Percentiles rank a stretch among this genome's conserved stretches.
phyloP scores from a whole-genome alignment of 2,329 filamentous ascomycete genomes.

The Trichoderma atroviride region DNA sequence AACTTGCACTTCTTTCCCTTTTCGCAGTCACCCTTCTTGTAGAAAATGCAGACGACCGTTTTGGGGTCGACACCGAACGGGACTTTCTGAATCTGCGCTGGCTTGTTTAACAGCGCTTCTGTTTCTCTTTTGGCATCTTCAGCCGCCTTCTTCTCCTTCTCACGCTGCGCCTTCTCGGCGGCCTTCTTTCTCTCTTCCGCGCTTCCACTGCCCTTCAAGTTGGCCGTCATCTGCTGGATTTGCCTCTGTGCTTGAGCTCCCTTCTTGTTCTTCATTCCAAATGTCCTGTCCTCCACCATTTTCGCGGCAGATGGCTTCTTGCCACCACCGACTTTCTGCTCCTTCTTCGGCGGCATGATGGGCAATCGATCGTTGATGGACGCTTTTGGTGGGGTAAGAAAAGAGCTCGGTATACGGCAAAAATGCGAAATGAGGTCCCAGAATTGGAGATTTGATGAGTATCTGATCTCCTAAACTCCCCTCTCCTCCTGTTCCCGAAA shows the following conservation, averaged over 20 bases:
- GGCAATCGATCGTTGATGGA: constrained; percentile 36
- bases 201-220: constrained; percentile 73
- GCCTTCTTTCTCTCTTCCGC: constrained; percentile 83
- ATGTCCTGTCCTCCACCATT: constrained; percentile 88
- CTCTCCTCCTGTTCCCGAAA: neutral
- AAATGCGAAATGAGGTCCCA: neutral
- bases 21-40: constrained; percentile 95
- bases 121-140: constrained; percentile 82
- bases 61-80: constrained; percentile 98
- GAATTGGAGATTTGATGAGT: neutral
- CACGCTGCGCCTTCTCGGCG: constrained; percentile 67
- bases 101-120: constrained; percentile 82
- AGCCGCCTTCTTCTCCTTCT: constrained; percentile 88
- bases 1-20: constrained; percentile 99
- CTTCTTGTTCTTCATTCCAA: constrained; percentile 99
- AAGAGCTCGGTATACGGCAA: constrained; percentile 24
- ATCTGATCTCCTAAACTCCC: neutral
- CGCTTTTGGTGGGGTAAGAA: constrained; percentile 27
- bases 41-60: constrained; percentile 94
- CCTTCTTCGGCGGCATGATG: constrained; percentile 74
- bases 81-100: constrained; percentile 94
- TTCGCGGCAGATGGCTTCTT: constrained; percentile 63
- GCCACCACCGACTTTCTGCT: constrained; percentile 50
- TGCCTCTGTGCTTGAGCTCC: constrained; percentile 86
- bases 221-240: constrained; percentile 79